Evolutionary conservation across 805 yeast genomes (phyloP), one percentile per base, ranked within the genome.

Genomic region (Limtongia smithiae): DNA sequence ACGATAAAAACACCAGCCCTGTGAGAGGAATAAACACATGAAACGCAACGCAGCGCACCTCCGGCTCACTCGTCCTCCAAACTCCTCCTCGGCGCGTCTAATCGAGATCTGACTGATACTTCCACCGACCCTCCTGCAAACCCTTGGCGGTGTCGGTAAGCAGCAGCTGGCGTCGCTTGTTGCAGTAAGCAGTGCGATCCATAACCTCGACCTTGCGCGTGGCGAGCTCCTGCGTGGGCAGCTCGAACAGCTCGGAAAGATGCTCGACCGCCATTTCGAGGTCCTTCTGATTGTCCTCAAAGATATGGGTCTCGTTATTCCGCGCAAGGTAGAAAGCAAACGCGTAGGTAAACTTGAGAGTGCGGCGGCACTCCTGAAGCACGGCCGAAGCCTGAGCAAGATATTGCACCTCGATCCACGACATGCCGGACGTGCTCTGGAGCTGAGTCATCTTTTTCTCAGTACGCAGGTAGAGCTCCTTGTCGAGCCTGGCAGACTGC

Each of bases 401-500:
- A 62, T 85, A 91, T 60, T 86, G 93, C 1, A 88, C 83, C 61
- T 90, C 96, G 44, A 83, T 84, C 95, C 95, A 88, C 1, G 94
- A 82, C 39, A 79, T 76, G 1, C 81, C 80, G 21, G 75, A 73
- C 11, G 71, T 71, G 50, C 80, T 80, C 71, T 89, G 95, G 48
- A 85, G 70, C 36, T 71, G 68, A 48, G 77, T 78, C 61, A 89
- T 84, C 54, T 78, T 76, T 27, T 71, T 69, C 55, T 85, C 85
- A 39, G 88, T 81, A 32, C 74, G 72, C n/a, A 72, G 69, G 45
- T 84, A 78, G 7, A 88, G 73, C 47, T 72, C 74, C 54, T 76
- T 71, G 64, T 90, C 97, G 37, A 84, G 79, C 51, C 76, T 78
- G 63, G 85, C 79, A 1, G 95, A 86, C 11, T 75, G 75, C 63